phyloP scores from a whole-genome alignment of 225 moss, liverwort and hornwort species.

The Bryoerythrophyllum caledonicum region DNA sequence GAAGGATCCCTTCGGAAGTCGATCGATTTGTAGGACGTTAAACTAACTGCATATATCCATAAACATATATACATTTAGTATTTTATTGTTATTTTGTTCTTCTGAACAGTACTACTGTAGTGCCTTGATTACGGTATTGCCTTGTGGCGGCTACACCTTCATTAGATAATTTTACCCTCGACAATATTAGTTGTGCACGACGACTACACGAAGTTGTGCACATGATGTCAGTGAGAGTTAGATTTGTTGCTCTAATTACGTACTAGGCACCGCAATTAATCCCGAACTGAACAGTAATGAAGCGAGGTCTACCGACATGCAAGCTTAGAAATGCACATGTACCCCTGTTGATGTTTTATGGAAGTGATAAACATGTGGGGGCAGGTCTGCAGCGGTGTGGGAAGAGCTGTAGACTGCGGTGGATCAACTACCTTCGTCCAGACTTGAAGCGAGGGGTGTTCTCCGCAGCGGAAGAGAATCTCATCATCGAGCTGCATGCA shows the following conservation, averaged over 20 bases:
- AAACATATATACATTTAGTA: no score
- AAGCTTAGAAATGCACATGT: no score
- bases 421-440: slow-evolving; percentile 82
- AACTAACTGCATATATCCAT: no score
- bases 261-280: no score
- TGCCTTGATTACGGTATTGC: neutral
- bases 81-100: no score
- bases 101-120: neutral
- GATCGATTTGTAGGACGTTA: no score
- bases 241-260: no score
- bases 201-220: no score
- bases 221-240: no score
- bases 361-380: neutral
- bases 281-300: no score
- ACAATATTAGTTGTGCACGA: neutral
- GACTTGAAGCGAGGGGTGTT: slow-evolving; percentile 79
- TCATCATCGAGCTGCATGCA: slow-evolving; percentile 76
- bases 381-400: slow-evolving; percentile 73
- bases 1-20: no score
- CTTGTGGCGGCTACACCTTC: neutral
- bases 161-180: neutral
- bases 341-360: neutral
- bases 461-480: slow-evolving; percentile 59
- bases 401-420: slow-evolving; percentile 82
- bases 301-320: no score